Evolutionary conservation across 2,329 filamentous ascomycete species (phyloP), one percentile per base, ranked within the genome.

Genomic region (Chaetomium strumarium): DNA sequence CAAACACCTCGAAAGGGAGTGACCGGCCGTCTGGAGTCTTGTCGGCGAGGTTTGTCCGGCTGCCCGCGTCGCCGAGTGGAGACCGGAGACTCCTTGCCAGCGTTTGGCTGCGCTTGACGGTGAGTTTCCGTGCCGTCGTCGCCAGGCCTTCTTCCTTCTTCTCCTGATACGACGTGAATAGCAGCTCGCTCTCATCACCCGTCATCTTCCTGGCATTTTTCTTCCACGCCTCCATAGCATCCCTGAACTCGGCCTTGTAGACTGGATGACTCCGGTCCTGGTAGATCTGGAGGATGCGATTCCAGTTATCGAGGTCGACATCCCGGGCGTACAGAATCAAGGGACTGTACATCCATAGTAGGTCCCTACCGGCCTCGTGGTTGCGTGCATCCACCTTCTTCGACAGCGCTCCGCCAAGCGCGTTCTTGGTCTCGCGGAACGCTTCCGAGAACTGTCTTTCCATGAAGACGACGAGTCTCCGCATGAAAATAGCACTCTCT

Each of bases 31-130:
- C 83, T 43, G 80, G 72, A 9, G 71, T 69, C 64, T 83, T 86
- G 45, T 86, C 62, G 7, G 50, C 82, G 53, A 73, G 58, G 62
- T 66, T 70, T 53, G 73, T 58, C 66, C 75, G 72, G 65, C 72
- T 66, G 49, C 56, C n/a, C n/a, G n/a, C 81, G 43, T 89, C 86
- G 30, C 81, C 78, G 52, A 84, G 75, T 11, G 84, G 83, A 44
- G 83, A 83, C 34, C 88, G 81, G 46, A 92, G 74, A 44, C 79
- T 83, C 62, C 86, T 85, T 19, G 88, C 88, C 52, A 93, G 72
- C 2, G 90, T 96, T 69, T 96, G 91, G 58, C 89, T 93, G 65
- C 91, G 82, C 75, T 96, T 96, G 49, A 97, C 91, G 0, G 92
- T 97, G 56, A 97, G 72, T 69, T 96, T 96, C 57, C 90, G 81